Conservation (phyloP, 257 asterid species). For the Scutellaria galericulata region DNA sequence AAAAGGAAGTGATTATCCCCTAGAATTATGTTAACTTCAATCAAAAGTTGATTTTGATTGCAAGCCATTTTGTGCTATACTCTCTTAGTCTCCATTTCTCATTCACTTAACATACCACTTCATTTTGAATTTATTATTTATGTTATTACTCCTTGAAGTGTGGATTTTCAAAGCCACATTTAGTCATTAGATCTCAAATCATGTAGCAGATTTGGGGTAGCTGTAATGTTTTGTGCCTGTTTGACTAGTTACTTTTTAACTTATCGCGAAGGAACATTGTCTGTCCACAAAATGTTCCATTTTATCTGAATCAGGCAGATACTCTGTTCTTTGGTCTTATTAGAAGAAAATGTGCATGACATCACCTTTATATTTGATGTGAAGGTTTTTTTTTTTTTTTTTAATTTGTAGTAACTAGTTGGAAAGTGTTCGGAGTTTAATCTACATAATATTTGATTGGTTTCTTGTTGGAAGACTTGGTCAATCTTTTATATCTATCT, state of each 20-base stretch:
- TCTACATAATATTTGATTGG: not conserved
- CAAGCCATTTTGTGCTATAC: not conserved
- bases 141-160: constrained; percentile 12
- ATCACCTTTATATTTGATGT: not conserved
- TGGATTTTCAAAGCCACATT: not conserved
- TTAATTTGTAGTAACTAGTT: constrained; percentile 18
- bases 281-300: not conserved
- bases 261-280: constrained; percentile 1
- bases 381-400: constrained; percentile 5
- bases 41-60: not conserved
- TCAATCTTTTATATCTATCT: not conserved
- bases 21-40: not conserved
- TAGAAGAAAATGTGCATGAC: not conserved
- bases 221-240: not conserved
- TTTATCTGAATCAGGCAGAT: constrained; percentile 8
- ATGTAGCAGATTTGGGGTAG: not conserved
- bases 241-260: constrained; percentile 9
- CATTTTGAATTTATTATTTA: not conserved
- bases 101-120: not conserved
- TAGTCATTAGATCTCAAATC: not conserved
- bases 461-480: constrained; percentile 23
- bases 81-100: not conserved
- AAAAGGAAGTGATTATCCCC: constrained; percentile 6
- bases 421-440: not conserved
- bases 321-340: constrained; percentile 9